A percentile compares a stretch with the other conserved stretches of the same genome.
These are phyloP conservation scores for Aspergillus japonicus DNA, from an alignment of 2,329 filamentous ascomycete genomes.

Conservation along the genomic window DNA sequence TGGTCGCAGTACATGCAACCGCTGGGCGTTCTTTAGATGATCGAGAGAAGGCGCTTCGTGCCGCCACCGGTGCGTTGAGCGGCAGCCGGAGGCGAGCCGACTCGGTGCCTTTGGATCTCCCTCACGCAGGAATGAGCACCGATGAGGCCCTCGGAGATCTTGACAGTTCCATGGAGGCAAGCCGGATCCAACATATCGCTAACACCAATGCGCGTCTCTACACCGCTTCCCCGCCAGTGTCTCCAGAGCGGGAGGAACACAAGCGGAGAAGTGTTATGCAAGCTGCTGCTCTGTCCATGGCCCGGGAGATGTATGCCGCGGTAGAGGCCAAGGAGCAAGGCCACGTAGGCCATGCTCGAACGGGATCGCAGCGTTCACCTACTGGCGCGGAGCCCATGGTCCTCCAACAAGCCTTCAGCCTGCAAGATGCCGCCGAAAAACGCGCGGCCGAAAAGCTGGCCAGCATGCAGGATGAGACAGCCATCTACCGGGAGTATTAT, in stretches of 20 bases:
- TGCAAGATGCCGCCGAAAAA: slow-evolving; percentile 85
- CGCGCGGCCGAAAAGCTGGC: slow-evolving; percentile 79
- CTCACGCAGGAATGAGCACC: slow-evolving; percentile 67
- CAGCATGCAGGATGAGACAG: slow-evolving; percentile 71
- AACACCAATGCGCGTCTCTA: slow-evolving; percentile 75
- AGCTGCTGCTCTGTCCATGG: slow-evolving; percentile 85
- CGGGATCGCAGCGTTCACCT: slow-evolving; percentile 33
- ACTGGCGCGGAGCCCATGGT: slow-evolving; percentile 25
- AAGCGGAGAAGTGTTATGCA: slow-evolving; percentile 69
- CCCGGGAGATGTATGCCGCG: slow-evolving; percentile 75
- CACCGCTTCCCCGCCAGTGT: slow-evolving; percentile 70
- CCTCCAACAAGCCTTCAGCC: slow-evolving; percentile 39
- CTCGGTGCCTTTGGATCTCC: slow-evolving; percentile 63
- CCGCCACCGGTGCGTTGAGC: slow-evolving; percentile 75
- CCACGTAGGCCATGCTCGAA: slow-evolving; percentile 36
- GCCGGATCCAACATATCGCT: slow-evolving; percentile 63
- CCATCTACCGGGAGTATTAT: slow-evolving; percentile 75
- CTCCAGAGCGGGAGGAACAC: slow-evolving; percentile 70
- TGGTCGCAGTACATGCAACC: slow-evolving; percentile 67
- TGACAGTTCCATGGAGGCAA: slow-evolving; percentile 51
- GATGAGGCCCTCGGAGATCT: slow-evolving; percentile 53
- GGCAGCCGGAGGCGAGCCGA: slow-evolving; percentile 61
- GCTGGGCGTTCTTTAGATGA: slow-evolving; percentile 47
- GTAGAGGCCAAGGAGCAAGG: slow-evolving; percentile 45
- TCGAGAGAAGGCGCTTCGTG: slow-evolving; percentile 66